Conservation (phyloP, 768 basidiomycete species). For the Podaxis carcinomalis region DNA sequence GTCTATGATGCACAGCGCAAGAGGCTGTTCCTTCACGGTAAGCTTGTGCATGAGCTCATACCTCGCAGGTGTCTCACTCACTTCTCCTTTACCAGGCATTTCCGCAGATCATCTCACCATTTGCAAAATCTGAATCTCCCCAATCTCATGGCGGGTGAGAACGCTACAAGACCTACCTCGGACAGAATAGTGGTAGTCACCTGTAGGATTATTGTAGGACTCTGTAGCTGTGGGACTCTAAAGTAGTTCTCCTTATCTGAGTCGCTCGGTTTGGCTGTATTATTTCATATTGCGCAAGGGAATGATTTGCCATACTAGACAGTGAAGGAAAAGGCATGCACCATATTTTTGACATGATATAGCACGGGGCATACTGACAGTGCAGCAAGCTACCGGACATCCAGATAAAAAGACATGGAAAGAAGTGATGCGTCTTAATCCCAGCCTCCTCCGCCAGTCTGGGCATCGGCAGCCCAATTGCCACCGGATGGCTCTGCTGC, state of each 20-base stretch:
- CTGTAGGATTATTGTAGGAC: neutral
- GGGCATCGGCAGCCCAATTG: slow-evolving; percentile 36
- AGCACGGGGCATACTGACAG: slow-evolving; percentile 14
- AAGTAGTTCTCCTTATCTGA: neutral
- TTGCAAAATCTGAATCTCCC: slow-evolving; percentile 22
- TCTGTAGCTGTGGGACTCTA: neutral
- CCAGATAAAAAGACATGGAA: slow-evolving; percentile 8
- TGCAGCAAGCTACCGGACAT: slow-evolving; percentile 14
- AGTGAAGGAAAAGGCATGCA: slow-evolving; percentile 12
- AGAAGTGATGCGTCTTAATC: slow-evolving; percentile 22
- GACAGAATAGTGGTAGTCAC: neutral
- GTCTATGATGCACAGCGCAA: slow-evolving; percentile 49
- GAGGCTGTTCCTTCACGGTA: slow-evolving; percentile 58
- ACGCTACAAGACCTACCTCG: neutral
- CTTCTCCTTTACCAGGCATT: slow-evolving; percentile 20
- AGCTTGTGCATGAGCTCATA: slow-evolving; percentile 8
- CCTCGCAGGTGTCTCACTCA: neutral
- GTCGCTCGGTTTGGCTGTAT: neutral
- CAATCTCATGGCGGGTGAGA: neutral
- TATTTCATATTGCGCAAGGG: slow-evolving; percentile 3
- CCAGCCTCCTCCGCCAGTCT: slow-evolving; percentile 33
- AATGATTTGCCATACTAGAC: slow-evolving; percentile 4
- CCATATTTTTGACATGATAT: slow-evolving; percentile 25
- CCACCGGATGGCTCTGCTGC: slow-evolving; percentile 69
- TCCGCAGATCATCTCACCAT: slow-evolving; percentile 25